Percentiles rank a stretch among this genome's conserved stretches.
Evolutionary conservation across 345 rosid species (phyloP).

Genomic region (Eucalyptus marginata): DNA sequence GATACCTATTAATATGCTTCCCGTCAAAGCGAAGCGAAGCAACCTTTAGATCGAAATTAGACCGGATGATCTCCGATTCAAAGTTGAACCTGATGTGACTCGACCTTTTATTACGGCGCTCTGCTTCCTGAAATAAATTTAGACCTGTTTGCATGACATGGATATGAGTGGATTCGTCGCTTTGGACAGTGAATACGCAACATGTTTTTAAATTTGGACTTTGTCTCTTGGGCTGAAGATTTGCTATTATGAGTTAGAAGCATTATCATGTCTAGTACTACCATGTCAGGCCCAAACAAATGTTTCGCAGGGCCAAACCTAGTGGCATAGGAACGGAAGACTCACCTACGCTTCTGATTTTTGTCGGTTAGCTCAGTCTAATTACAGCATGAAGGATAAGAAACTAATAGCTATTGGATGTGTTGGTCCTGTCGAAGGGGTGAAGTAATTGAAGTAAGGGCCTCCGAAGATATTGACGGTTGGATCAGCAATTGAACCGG

Average conservation of each 20-base stretch:
- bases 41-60: too few relatives aligned
- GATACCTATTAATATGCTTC: too few relatives aligned
- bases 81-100: too few relatives aligned
- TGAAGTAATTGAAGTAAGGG: not conserved
- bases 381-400: not conserved
- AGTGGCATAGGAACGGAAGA: not conserved
- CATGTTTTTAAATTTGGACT: not conserved
- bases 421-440: not conserved
- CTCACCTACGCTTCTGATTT: not conserved
- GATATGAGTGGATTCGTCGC: not conserved
- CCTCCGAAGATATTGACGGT: not conserved
- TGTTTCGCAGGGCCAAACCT: not conserved
- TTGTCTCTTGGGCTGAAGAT: not conserved
- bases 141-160: not conserved
- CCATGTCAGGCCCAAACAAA: not conserved
- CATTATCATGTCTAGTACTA: not conserved
- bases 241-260: not conserved
- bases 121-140: not conserved
- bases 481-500: not conserved
- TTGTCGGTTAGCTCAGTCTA: not conserved
- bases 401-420: not conserved
- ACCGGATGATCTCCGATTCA: too few relatives aligned
- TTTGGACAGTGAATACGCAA: not conserved
- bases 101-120: too few relatives aligned
- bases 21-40: too few relatives aligned